Evolutionary conservation across 495 filamentous ascomycete genomes (phyloP), one percentile per base, ranked within the genome.

Genomic region (Amorphotheca resinae): DNA sequence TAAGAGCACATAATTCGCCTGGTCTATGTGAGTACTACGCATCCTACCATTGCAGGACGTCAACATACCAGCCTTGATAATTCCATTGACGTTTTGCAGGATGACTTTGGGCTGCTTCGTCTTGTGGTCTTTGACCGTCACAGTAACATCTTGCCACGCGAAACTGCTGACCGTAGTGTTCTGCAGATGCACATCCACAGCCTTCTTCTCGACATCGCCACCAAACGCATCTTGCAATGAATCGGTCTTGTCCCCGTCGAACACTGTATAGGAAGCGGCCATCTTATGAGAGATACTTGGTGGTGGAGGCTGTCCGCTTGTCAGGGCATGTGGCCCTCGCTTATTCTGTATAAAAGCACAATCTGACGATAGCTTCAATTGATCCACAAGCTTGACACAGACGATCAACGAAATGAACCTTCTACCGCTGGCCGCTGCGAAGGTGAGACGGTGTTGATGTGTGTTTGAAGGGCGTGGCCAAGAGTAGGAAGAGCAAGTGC

Each of bases 1-100:
- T 86, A 9, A 87, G 50, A 15, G 83, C 83, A 42, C 81, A 64
- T 33, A 88, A 60, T 50, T 87, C 79, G 28, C 83, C 83, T 77
- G 32, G 9, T 34, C 12, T 34, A n/a, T 7, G 26, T 30, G 26
- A 30, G 12, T 12, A 30, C 26, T n/a, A n/a, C n/a, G n/a, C n/a
- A n/a, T n/a, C 7, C 26, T 7, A 7, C 6, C 7, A 30, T 30
- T 30, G 26, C 12, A 30, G 26, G 26, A 6, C 26, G 12, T 12
- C 9, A 3, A 38, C 20, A 35, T 20, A 33, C 33, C 22, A 49
- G 28, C 20, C 25, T 28, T 22, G 21, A 40, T 21, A 40, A 23
- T 23, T 6, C 37, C 37, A 46, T 64, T 59, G 16, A 69, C 37
- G 42, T 68, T 59, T 17, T 64, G 62, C 34, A 80, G 60, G 44